Evolutionary conservation across 805 yeast species (phyloP).

Genomic region (Yarrowia porcina): DNA sequence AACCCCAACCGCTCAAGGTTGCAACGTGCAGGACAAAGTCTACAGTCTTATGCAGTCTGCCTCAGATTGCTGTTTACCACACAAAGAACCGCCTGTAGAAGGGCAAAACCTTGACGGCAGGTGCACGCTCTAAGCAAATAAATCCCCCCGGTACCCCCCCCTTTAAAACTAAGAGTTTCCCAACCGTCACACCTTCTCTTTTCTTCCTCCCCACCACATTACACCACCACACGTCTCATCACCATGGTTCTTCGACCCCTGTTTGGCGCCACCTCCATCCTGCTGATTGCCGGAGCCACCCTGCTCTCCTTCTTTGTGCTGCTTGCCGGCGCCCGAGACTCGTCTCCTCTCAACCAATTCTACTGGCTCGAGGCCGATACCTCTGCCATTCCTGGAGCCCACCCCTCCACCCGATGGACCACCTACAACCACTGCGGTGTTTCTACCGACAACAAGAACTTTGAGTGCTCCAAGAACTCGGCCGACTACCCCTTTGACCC

Average conservation of each 20-base stretch:
- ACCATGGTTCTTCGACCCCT: slow-evolving; percentile 34
- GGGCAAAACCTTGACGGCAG: background rate
- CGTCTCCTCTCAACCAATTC: slow-evolving; percentile 57
- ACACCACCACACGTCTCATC: background rate
- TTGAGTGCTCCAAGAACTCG: slow-evolving; percentile 49
- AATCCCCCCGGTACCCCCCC: slow-evolving; percentile 16
- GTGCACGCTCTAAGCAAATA: slow-evolving; percentile 6
- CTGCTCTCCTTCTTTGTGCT: slow-evolving; percentile 59
- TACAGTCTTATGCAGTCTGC: slow-evolving; percentile 17
- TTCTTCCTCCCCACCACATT: too few relatives aligned
- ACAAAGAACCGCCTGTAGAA: slow-evolving; percentile 2
- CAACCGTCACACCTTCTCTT: background rate
- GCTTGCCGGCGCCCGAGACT: slow-evolving; percentile 58
- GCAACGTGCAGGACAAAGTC: background rate
- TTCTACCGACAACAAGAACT: slow-evolving; percentile 43
- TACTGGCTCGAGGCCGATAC: slow-evolving; percentile 84
- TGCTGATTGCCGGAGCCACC: slow-evolving; percentile 45
- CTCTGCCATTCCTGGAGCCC: slow-evolving; percentile 44
- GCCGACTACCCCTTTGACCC: slow-evolving; percentile 91
- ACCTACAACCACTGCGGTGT: slow-evolving; percentile 64
- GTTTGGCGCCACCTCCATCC: slow-evolving; percentile 36
- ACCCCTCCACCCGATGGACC: slow-evolving; percentile 68
- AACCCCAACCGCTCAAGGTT: background rate
- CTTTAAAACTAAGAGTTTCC: background rate
- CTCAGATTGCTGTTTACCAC: slow-evolving; percentile 24